These are phyloP conservation scores for Xylariomycetidae sp. DNA, from an alignment of 2,329 filamentous ascomycete genomes.

Conservation along the genomic window DNA sequence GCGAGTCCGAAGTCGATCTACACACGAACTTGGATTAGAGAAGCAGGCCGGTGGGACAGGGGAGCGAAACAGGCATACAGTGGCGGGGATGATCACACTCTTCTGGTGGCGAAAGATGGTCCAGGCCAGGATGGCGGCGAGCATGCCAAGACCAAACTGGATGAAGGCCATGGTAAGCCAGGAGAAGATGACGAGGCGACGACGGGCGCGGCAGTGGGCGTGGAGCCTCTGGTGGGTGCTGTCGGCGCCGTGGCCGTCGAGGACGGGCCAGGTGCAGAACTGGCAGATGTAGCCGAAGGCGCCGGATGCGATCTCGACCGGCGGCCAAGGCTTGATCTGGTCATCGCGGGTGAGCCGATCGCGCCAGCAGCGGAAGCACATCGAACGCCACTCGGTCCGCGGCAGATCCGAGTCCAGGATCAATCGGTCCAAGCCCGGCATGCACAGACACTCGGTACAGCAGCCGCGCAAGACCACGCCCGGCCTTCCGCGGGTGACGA, in stretches of 20 bases:
- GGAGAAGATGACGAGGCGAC: constrained; percentile 17
- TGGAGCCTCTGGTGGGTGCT: constrained; percentile 12
- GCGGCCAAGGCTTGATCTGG: constrained; percentile 23
- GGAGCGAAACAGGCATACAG: constrained; percentile 12
- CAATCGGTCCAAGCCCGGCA: constrained; percentile 21
- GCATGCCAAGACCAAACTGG: constrained; percentile 24
- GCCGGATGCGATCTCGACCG: constrained; percentile 22
- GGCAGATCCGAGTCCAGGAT: constrained; percentile 18
- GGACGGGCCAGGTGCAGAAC: constrained; percentile 26
- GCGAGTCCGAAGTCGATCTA: constrained; percentile 26
- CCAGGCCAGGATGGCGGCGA: constrained; percentile 23
- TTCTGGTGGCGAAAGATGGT: constrained; percentile 19
- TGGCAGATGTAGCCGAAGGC: constrained; percentile 25
- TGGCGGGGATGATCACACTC: constrained; percentile 22
- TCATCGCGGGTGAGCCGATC: constrained; percentile 18
- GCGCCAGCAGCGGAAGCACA: constrained; percentile 26
- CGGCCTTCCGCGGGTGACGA: constrained; percentile 13
- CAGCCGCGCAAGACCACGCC: constrained; percentile 15
- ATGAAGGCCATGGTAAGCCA: constrained; percentile 26
- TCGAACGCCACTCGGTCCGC: constrained; percentile 19
- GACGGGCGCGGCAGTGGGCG: constrained; percentile 18
- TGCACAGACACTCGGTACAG: constrained; percentile 21
- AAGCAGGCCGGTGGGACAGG: neutral
- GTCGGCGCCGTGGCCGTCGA: constrained; percentile 15
- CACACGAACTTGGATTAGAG: constrained; percentile 8